These are phyloP conservation scores for Grosmannia serpens DNA, from an alignment of 2,329 filamentous ascomycete species.

Conservation along the genomic window DNA sequence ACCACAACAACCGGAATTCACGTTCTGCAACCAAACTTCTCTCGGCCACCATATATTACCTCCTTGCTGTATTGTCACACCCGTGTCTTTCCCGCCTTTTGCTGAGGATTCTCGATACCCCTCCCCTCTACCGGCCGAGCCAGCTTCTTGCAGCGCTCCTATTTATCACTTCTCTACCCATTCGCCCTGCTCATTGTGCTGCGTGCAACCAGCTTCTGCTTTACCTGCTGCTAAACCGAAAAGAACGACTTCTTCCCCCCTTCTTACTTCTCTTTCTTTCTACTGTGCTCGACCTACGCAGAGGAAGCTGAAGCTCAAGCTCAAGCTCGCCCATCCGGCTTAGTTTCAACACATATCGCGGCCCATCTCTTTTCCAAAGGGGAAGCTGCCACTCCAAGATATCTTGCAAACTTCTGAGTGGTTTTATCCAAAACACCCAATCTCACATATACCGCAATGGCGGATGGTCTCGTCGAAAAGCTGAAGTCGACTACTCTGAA, in stretches of 20 bases:
- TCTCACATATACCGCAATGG: conserved; percentile 22
- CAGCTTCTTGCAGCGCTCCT: not conserved
- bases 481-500: conserved; percentile 38
- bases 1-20: not conserved
- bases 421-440: not conserved
- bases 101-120: not conserved
- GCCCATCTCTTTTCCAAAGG: not conserved
- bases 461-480: conserved; percentile 39
- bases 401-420: not conserved
- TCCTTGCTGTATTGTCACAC: not conserved
- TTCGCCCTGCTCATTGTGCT: not conserved
- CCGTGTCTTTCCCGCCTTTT: not conserved
- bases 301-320: not conserved
- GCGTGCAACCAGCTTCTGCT: not conserved
- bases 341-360: not conserved
- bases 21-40: not conserved
- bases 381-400: not conserved
- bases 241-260: not conserved
- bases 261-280: not conserved
- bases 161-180: not conserved
- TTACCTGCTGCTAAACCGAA: not conserved
- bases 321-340: not conserved
- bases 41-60: not conserved
- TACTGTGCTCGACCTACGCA: not conserved
- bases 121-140: not conserved